Conservation (phyloP, 345 rosid genomes). For the Corymbia maculata region DNA sequence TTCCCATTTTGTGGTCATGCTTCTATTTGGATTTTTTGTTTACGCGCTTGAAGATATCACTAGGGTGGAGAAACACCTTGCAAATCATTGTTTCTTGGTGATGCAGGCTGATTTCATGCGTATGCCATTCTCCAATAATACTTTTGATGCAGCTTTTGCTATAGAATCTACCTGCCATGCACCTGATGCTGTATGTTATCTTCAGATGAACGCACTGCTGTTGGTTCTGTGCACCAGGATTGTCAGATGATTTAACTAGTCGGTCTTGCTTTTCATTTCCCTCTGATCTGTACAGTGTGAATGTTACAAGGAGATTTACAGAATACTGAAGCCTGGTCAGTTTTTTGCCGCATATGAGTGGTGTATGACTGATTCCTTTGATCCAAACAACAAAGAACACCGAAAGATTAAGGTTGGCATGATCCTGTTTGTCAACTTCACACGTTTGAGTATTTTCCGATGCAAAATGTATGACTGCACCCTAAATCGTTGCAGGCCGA, state of each 20-base stretch:
- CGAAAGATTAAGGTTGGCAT: constrained; percentile 60
- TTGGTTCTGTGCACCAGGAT: neutral
- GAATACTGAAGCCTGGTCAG: constrained; percentile 92
- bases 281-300: constrained; percentile 13
- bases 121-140: neutral
- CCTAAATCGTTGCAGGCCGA: neutral
- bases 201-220: neutral
- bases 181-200: neutral
- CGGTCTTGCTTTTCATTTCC: neutral
- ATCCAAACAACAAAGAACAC: constrained; percentile 64
- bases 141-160: neutral
- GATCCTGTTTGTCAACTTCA: neutral
- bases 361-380: constrained; percentile 81
- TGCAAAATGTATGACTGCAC: neutral
- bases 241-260: neutral
- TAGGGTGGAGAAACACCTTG: neutral
- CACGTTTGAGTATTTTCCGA: neutral
- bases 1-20: neutral
- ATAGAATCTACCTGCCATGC: neutral
- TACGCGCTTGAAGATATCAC: neutral
- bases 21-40: neutral
- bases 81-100: neutral
- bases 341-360: constrained; percentile 71
- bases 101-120: neutral
- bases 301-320: constrained; percentile 86